A percentile compares a stretch with the other conserved stretches of the same genome.
Conservation (phyloP, 768 basidiomycete genomes). For the Phylloporus sp. region DNA sequence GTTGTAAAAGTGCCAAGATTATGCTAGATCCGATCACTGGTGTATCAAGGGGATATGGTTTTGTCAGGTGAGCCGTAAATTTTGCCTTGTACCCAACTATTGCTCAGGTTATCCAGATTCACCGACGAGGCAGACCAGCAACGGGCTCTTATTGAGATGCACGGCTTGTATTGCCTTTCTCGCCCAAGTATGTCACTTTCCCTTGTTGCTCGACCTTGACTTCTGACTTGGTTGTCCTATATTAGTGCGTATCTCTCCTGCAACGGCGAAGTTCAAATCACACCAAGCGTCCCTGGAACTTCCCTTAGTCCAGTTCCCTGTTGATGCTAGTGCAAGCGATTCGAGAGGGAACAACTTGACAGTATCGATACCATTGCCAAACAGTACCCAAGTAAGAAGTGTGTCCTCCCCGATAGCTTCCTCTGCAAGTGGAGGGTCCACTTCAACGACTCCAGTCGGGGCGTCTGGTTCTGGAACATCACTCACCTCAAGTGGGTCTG, state of each 20-base stretch:
- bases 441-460: conserved; percentile 32
- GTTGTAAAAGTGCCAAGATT: conserved; percentile 94
- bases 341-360: conserved; percentile 40
- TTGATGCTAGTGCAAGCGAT: conserved; percentile 20
- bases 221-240: conserved; percentile 26
- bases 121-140: conserved; percentile 86
- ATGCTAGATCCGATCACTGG: conserved; percentile 91
- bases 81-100: conserved; percentile 5
- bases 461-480: conserved; percentile 46
- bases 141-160: conserved; percentile 88
- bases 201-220: neutral
- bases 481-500: conserved; percentile 42
- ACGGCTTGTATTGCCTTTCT: conserved; percentile 84
- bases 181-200: conserved; percentile 66
- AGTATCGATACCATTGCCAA: conserved; percentile 48
- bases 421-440: conserved; percentile 17
- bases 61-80: conserved; percentile 63
- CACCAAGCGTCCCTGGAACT: conserved; percentile 44
- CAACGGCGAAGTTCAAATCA: conserved; percentile 82
- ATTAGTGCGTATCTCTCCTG: conserved; percentile 93
- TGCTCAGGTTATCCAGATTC: conserved; percentile 49
- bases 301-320: conserved; percentile 45
- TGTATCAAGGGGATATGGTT: conserved; percentile 87
- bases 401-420: conserved; percentile 69
- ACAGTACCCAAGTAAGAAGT: conserved; percentile 49